These are phyloP conservation scores for Linum trigynum DNA, from an alignment of 345 rosid species.

Conservation along the genomic window DNA sequence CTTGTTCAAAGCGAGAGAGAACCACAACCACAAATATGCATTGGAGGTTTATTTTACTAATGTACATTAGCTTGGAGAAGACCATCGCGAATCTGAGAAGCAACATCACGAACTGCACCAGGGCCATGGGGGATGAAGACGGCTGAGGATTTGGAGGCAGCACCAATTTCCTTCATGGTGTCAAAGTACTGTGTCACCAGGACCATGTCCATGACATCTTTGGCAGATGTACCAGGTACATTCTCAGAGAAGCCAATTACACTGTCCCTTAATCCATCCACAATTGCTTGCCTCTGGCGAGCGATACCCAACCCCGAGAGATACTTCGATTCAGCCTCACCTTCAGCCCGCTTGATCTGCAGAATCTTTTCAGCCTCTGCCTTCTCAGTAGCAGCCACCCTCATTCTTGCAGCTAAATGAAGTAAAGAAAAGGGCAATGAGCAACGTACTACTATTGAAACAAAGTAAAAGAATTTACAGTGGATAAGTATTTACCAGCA, in stretches of 20 bases:
- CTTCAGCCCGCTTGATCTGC: slow-evolving; percentile 2
- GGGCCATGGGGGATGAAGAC: slow-evolving; percentile 5
- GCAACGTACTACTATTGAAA: background rate
- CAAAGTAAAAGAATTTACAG: background rate
- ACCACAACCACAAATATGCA: background rate
- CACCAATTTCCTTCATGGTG: slow-evolving; percentile 6
- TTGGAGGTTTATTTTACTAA: background rate
- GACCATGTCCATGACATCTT: slow-evolving; percentile 4
- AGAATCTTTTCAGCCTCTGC: slow-evolving; percentile 5
- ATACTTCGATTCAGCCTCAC: slow-evolving; percentile 2
- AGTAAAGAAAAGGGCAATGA: background rate
- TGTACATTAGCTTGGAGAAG: background rate
- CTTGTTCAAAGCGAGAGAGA: background rate
- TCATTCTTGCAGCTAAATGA: background rate
- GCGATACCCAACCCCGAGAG: slow-evolving; percentile 2
- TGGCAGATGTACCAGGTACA: slow-evolving; percentile 1
- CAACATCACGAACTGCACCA: background rate
- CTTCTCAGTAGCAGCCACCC: slow-evolving; percentile 1
- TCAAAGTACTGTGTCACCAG: background rate
- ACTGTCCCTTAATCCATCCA: slow-evolving; percentile 2
- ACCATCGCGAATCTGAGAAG: slow-evolving; percentile 1
- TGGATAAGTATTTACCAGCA: background rate
- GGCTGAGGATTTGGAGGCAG: background rate
- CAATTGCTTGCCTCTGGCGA: slow-evolving; percentile 3
- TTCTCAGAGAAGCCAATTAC: background rate